Base-by-base conservation (phyloP, 306 rosid genomes). In the Inga laurina region DNA sequence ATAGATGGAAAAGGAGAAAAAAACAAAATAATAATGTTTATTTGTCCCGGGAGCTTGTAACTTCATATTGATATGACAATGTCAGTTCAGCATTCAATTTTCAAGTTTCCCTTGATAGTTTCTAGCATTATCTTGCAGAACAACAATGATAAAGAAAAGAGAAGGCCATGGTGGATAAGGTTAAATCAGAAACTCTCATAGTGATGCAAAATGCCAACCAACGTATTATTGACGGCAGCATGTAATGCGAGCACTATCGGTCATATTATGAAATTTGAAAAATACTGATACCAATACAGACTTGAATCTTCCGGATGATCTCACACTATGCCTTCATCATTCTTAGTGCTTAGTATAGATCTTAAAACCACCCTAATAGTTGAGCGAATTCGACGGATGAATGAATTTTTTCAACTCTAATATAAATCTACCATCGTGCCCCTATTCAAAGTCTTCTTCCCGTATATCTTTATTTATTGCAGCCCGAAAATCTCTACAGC, bases 1-100 rank as follows among this genome's bases (percentile, higher is more conserved):
- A 44, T 8, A 75, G 19, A 81, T 70, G 43, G 67, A 77, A 75
- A 84, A 52, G 61, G 12, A 22, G 79, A n/a, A 65, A 83, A 59
- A 56, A 83, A 65, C 4, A 80, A 54, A 80, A 37, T 67, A 37
- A 72, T 21, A 80, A 71, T 21, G 72, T 75, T 18, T 74, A 48
- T 45, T 43, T 14, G 7, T 7, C 41, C 48, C 13, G 12, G 30
- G 30, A 27, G 30, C 30, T 27, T 27, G 30, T 27, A 74, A 75
- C 4, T 32, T 51, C 64, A 79, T 3, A 52, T 78, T 61, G 32
- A 82, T 34, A 18, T 62, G 80, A 72, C 27, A 76, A 2, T 16
- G 34, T 65, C 4, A 32, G 44, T 65, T 64, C 10, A 30, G 72
- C 56, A 86, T 39, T 43, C 27, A 52, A 19, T n/a, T 77, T 35